Conservation (phyloP, 2,329 filamentous ascomycete genomes). For the Colletotrichum sp. region DNA sequence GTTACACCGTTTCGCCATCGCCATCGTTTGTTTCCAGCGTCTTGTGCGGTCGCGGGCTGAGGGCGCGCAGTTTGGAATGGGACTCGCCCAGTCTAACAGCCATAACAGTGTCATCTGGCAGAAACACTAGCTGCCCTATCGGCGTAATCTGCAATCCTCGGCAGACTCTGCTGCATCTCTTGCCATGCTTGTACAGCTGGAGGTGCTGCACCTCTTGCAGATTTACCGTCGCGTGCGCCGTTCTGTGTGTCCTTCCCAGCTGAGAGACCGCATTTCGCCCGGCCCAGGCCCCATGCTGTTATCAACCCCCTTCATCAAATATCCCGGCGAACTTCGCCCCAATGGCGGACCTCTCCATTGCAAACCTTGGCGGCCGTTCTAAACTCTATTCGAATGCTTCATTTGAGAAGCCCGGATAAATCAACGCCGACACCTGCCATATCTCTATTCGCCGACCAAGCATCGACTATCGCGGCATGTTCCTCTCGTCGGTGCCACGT, state of each 20-base stretch:
- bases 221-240: neutral
- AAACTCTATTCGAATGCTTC: neutral
- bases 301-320: constrained; percentile 10
- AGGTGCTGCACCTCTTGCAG: constrained; percentile 7
- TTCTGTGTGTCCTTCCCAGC: neutral
- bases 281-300: constrained; percentile 5
- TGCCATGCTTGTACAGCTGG: constrained; percentile 3
- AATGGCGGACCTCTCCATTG: constrained; percentile 1
- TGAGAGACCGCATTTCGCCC: constrained; percentile 4
- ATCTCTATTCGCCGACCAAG: neutral
- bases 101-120: neutral
- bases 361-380: neutral
- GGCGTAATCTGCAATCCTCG: neutral
- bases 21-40: neutral
- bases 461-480: neutral
- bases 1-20: neutral
- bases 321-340: constrained; percentile 3
- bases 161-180: neutral
- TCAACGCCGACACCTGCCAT: neutral
- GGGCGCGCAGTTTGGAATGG: constrained; percentile 7
- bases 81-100: neutral
- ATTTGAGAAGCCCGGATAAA: neutral
- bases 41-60: neutral
- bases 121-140: neutral
- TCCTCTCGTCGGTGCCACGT: neutral